Base-by-base conservation (phyloP, 257 asterid species). In the Ilex asprella region DNA sequence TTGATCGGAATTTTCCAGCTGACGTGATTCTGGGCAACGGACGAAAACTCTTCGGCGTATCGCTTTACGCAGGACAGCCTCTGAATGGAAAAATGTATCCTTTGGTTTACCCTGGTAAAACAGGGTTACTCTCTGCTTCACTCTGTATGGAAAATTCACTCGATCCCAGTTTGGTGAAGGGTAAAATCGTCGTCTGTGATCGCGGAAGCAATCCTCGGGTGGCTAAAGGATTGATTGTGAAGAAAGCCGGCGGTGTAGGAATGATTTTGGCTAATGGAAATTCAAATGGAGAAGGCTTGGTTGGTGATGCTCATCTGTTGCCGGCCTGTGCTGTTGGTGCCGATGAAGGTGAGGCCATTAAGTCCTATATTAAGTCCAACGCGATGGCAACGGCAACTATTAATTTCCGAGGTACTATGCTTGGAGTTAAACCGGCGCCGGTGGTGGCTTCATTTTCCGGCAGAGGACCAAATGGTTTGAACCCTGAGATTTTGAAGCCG, bases 181-280 rank as follows among this genome's bases (percentile, higher is more conserved):
- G 96, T 9, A 91, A 86, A 70, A 91, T 91, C 4, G 95, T 91
- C 44, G 84, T 91, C 5, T 91, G 98, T 54, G 98, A 91, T 69
- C 92, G 98, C 1, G 98, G 98, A 46, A 91, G 95, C 62, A 91
- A 77, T 64, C 98, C 98, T 1, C 81, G 98, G 0, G 98, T 91
- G 2, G 92, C 95, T 0, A 91, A 91, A 72, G 98, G 98, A 41
- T 55, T 91, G 76, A 95, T 88, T 1, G 98, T 91, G 3, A 78
- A 73, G 67, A 86, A 88, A 55, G 94, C 98, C 6, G 98, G 98
- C 7, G 98, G 98, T 5, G 81, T 84, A 0, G 98, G 96, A 30
- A 88, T 91, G 98, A 86, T 91, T 58, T 82, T 91, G n/a, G 83
- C 96, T 16, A 91, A 91, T 70, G 95, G 95, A 0, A 85, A 43